Conservation (phyloP, 148 eudicot species). For the Nepenthes gracilis region DNA sequence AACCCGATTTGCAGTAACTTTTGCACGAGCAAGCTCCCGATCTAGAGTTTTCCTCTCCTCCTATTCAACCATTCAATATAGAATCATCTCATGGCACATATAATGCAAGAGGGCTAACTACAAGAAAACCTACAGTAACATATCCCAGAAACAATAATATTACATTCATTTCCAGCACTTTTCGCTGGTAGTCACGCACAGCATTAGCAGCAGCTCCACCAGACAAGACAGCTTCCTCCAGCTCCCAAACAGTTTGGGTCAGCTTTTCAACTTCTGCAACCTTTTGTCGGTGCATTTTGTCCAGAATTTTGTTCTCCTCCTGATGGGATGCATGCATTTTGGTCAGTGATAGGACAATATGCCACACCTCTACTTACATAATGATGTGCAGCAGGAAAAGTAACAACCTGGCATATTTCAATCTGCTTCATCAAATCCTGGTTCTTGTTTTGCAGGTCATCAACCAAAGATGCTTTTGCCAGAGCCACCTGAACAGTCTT, state of each 20-base stretch:
- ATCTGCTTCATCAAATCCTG: slow-evolving; percentile 89
- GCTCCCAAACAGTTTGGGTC: slow-evolving; percentile 83
- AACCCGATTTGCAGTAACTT: slow-evolving; percentile 87
- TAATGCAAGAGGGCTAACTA: background rate
- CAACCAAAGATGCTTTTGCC: slow-evolving; percentile 88
- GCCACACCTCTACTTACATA: background rate
- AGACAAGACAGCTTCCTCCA: slow-evolving; percentile 94
- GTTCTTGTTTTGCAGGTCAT: slow-evolving; percentile 89
- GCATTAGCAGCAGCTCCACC: slow-evolving; percentile 99
- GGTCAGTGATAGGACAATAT: background rate
- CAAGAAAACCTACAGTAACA: background rate
- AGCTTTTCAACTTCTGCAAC: slow-evolving; percentile 94
- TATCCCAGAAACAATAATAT: slow-evolving; percentile 4
- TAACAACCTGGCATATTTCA: slow-evolving; percentile 88
- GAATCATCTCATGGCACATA: slow-evolving; percentile 2
- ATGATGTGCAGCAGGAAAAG: background rate
- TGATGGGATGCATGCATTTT: slow-evolving; percentile 17
- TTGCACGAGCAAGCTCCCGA: slow-evolving; percentile 90
- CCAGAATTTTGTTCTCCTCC: slow-evolving; percentile 92
- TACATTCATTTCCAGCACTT: slow-evolving; percentile 93
- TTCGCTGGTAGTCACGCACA: slow-evolving; percentile 94
- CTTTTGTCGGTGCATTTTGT: slow-evolving; percentile 90
- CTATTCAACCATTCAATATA: slow-evolving; percentile 22
- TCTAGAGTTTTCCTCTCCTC: slow-evolving; percentile 83
- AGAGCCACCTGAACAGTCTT: slow-evolving; percentile 67